Evolutionary conservation across 495 filamentous ascomycete species (phyloP), one percentile per base, ranked within the genome.

Genomic region (Tetracladium marchalianum): DNA sequence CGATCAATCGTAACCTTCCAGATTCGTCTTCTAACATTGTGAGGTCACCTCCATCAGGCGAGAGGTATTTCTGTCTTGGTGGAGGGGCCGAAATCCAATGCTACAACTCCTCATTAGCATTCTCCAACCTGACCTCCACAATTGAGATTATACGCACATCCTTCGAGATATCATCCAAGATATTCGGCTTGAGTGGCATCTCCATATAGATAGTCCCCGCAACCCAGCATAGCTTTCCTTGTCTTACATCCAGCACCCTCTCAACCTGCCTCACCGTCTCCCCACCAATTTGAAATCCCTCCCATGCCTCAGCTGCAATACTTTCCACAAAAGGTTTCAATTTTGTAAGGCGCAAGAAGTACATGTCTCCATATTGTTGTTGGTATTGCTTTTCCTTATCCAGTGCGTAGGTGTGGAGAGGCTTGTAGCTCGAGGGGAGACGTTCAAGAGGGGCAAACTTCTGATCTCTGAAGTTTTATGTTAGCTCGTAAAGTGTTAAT

Each of bases 311-410:
- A 16, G 60, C 59, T 1, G 89, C 92, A 41, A 84, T 68, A 47
- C 75, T 62, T 61, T 92, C 87, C 0, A 93, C 83, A 0, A 75
- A 74, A 7, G 90, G 85, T 63, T 93, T 95, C 59, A 99, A 76
- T 62, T 82, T 84, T 7, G 85, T 78, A 11, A 97, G 75, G 32
- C 93, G 85, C 54, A 95, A 65, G 62, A 95, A 97, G 69, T 99
- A 99, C 76, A 96, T 87, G 56, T 96, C 90, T 48, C 80, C 85
- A 77, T 84, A 99, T 70, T 99, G 93, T 61, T 97, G 93, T 60
- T 87, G 74, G 57, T 97, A 99, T 17, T 85, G 80, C 39, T 82
- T 78, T 31, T 80, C 71, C 51, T 80, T 79, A 1, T 80, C 76
- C 10, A 96, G 73, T 38, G 68, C 61, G 59, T 85, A 96, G 0